Conservation (phyloP, 768 basidiomycete species). For the Boletus pseudopeckii region DNA sequence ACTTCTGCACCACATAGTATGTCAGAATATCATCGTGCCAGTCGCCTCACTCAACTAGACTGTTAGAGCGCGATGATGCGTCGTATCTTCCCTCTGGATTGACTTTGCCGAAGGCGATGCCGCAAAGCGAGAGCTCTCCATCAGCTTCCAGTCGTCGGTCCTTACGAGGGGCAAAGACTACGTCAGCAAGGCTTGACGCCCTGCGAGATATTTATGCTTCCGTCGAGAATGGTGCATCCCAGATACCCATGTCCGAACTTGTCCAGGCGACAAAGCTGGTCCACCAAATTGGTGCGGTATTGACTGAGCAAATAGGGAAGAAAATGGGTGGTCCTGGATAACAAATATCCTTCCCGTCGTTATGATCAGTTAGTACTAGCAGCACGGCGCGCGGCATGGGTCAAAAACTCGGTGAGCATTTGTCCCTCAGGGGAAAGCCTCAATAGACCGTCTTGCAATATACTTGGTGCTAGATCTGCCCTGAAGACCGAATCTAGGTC, state of each 20-base stretch:
- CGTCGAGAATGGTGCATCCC: slow-evolving; percentile 42
- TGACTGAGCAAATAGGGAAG: slow-evolving; percentile 45
- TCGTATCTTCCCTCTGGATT: not conserved
- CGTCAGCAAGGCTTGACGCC: slow-evolving; percentile 41
- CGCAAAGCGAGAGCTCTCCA: slow-evolving; percentile 10
- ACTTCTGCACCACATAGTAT: slow-evolving; percentile 9
- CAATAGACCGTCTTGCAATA: not conserved
- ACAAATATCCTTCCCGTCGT: slow-evolving; percentile 1
- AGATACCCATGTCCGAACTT: slow-evolving; percentile 48
- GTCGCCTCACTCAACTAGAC: not conserved
- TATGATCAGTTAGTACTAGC: not conserved
- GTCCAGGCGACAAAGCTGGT: slow-evolving; percentile 44
- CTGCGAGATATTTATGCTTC: slow-evolving; percentile 44
- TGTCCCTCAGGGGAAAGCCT: too few species aligned
- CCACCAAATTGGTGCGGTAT: slow-evolving; percentile 42
- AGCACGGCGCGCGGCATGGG: too few species aligned
- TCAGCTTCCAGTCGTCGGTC: slow-evolving; percentile 12
- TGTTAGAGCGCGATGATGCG: not conserved
- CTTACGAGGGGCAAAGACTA: slow-evolving; percentile 38
- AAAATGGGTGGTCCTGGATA: slow-evolving; percentile 25
- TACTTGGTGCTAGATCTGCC: not conserved
- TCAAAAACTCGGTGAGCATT: too few species aligned
- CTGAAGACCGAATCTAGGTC: not conserved
- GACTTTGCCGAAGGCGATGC: slow-evolving; percentile 1
- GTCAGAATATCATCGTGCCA: not conserved